Evolutionary conservation across 257 asterid species (phyloP).

Genomic region (Solanum peruvianum): DNA sequence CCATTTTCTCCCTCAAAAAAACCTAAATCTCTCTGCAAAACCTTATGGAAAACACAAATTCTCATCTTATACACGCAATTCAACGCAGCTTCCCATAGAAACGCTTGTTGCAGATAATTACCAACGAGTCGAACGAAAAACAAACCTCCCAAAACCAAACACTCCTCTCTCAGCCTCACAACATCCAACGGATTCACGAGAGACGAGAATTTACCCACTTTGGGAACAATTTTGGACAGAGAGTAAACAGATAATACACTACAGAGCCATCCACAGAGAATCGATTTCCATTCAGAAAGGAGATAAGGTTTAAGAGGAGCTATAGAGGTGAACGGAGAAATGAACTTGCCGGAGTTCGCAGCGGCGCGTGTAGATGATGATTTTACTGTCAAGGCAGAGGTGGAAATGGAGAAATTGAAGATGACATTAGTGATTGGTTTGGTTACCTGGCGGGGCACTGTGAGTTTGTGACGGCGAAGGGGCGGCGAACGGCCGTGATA

Average conservation of each 20-base stretch:
- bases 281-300: constrained; percentile 56
- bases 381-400: background rate
- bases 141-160: constrained; percentile 30
- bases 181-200: constrained; percentile 14
- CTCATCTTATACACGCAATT: constrained; percentile 47
- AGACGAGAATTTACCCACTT: constrained; percentile 45
- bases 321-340: constrained; percentile 11
- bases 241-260: constrained; percentile 69
- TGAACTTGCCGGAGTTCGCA: background rate
- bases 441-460: background rate
- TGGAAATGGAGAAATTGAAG: background rate
- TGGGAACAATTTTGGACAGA: constrained; percentile 66
- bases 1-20: constrained; percentile 73
- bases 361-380: constrained; percentile 14
- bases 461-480: constrained; percentile 12
- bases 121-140: constrained; percentile 39
- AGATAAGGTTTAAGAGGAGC: constrained; percentile 52
- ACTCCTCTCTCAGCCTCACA: constrained; percentile 24
- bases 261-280: constrained; percentile 69
- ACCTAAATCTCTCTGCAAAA: constrained; percentile 64
- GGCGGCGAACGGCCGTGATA: background rate
- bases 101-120: constrained; percentile 61
- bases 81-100: constrained; percentile 81
- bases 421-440: background rate
- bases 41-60: constrained; percentile 48